phyloP scores from a whole-genome alignment of 2,329 filamentous ascomycete species.

The Fusarium sp. region DNA sequence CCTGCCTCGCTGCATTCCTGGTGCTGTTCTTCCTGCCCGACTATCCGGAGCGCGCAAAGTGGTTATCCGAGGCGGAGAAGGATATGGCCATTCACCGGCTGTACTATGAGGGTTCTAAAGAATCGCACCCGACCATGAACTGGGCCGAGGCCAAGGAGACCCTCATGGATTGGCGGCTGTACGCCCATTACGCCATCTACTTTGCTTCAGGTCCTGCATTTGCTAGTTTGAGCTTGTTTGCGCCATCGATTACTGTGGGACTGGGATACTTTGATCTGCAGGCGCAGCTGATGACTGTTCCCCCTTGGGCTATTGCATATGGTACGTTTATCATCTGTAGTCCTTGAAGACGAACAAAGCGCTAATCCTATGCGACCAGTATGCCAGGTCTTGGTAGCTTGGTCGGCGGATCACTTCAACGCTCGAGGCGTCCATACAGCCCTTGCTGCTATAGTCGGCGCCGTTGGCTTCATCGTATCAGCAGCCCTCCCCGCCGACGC shows the following conservation, averaged over 20 bases:
- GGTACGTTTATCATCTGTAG: conserved; percentile 44
- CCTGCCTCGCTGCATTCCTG: conserved; percentile 67
- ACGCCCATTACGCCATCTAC: conserved; percentile 69
- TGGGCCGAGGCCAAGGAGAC: conserved; percentile 75
- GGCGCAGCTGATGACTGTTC: conserved; percentile 73
- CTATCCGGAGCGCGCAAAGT: conserved; percentile 70
- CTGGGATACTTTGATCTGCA: conserved; percentile 60
- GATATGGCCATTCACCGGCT: conserved; percentile 59
- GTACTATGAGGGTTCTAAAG: conserved; percentile 59
- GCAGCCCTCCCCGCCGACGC: conserved; percentile 68
- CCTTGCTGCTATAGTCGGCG: conserved; percentile 55
- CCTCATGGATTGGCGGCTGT: conserved; percentile 71
- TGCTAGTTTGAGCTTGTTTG: conserved; percentile 68
- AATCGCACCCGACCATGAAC: conserved; percentile 68
- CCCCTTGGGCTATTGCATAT: conserved; percentile 70
- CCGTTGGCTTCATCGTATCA: conserved; percentile 65
- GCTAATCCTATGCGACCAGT: conserved; percentile 41
- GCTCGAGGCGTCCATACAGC: conserved; percentile 59
- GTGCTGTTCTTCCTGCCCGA: conserved; percentile 76
- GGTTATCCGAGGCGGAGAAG: conserved; percentile 68
- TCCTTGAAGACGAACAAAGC: background rate
- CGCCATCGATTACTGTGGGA: conserved; percentile 67
- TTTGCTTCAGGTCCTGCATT: conserved; percentile 63
- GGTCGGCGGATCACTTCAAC: conserved; percentile 70
- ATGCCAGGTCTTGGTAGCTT: conserved; percentile 57